phyloP scores from a whole-genome alignment of 2,329 filamentous ascomycete species.

The Sphaerulina populicola region DNA sequence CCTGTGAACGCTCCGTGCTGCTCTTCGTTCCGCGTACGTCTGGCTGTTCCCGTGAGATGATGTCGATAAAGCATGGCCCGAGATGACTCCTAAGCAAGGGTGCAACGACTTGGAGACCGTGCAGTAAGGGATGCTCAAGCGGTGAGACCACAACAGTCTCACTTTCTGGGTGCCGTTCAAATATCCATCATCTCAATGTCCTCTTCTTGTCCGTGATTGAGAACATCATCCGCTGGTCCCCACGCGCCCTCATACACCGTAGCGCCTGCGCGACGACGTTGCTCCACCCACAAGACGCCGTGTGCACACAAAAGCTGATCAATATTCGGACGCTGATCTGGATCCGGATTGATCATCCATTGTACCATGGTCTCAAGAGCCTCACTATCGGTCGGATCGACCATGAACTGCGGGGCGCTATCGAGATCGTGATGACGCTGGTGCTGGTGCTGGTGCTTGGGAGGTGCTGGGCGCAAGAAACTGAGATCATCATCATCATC shows the following conservation, averaged over 20 bases:
- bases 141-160: neutral
- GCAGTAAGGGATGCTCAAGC: slow-evolving; percentile 10
- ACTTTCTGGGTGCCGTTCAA: slow-evolving; percentile 13
- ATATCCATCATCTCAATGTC: slow-evolving; percentile 56
- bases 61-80: neutral
- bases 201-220: slow-evolving; percentile 40
- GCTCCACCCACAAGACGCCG: slow-evolving; percentile 71
- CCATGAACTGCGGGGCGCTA: slow-evolving; percentile 79
- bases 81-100: neutral
- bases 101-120: neutral
- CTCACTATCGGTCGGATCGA: slow-evolving; percentile 59
- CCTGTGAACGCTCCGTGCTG: neutral
- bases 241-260: slow-evolving; percentile 94
- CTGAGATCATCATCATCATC: slow-evolving; percentile 36
- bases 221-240: slow-evolving; percentile 65
- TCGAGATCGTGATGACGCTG: slow-evolving; percentile 47
- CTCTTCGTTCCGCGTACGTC: neutral
- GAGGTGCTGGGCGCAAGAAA: slow-evolving; percentile 30
- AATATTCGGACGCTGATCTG: slow-evolving; percentile 62
- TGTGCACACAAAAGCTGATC: slow-evolving; percentile 64
- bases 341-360: slow-evolving; percentile 78
- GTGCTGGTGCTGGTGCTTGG: slow-evolving; percentile 23
- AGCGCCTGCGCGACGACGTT: slow-evolving; percentile 73
- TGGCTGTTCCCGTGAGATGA: neutral
- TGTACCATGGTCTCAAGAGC: slow-evolving; percentile 77